phyloP scores from a whole-genome alignment of 2,329 filamentous ascomycete genomes.

The Botrytis byssoidea region DNA sequence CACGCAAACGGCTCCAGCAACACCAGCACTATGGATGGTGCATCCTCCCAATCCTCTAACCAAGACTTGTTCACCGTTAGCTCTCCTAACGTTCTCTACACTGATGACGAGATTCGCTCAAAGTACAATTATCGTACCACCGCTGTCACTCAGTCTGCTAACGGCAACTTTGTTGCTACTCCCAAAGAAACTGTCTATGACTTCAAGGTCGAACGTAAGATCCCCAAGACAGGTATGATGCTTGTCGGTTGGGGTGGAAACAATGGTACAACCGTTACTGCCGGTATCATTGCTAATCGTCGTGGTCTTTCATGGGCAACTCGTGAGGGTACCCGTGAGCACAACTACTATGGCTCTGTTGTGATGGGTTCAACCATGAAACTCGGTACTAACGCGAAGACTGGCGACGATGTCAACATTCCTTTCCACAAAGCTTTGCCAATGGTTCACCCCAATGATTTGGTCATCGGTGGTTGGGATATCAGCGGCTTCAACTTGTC shows the following conservation, averaged over 20 bases:
- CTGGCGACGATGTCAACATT: constrained; percentile 87
- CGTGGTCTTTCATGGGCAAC: constrained; percentile 87
- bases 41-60: constrained; percentile 39
- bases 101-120: constrained; percentile 81
- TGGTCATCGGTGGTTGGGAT: constrained; percentile 95
- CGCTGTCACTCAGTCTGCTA: constrained; percentile 63
- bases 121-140: constrained; percentile 98
- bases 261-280: constrained; percentile 96
- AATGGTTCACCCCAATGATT: constrained; percentile 96
- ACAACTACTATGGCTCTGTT: constrained; percentile 98
- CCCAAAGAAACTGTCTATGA: constrained; percentile 90
- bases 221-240: constrained; percentile 95
- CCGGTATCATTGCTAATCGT: constrained; percentile 94
- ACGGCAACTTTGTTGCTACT: constrained; percentile 77
- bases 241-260: constrained; percentile 97
- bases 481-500: constrained; percentile 90
- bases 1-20: constrained; percentile 69
- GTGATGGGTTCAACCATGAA: constrained; percentile 98
- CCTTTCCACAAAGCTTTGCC: constrained; percentile 92
- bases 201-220: constrained; percentile 94
- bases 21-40: constrained; percentile 59
- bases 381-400: constrained; percentile 83
- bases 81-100: constrained; percentile 91
- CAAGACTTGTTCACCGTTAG: constrained; percentile 77
- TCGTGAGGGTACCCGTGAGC: constrained; percentile 76